Evolutionary conservation across 148 eudicot genomes (phyloP), one percentile per base, ranked within the genome.

Genomic region (Rhododendron ovatum): DNA sequence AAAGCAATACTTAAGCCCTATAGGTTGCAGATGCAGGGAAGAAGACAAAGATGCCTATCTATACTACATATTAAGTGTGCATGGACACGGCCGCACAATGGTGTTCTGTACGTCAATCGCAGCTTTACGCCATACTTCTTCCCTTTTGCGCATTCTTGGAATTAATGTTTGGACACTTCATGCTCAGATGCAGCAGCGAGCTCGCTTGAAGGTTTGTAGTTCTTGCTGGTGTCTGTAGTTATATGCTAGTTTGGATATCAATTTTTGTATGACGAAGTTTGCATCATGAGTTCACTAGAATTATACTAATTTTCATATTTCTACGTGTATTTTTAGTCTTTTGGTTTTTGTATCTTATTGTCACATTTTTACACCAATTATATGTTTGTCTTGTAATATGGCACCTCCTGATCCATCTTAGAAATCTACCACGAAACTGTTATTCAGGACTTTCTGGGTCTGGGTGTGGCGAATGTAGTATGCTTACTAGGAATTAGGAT

Each of bases 41-140:
- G 98, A 94, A 86, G 96, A 97, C 84, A 97, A 97, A 89, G 99
- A 97, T 90, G 95, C 96, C 78, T 94, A 94, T 93, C 90, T 97
- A 86, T 97, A 94, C 87, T 97, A 97, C 86, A 92, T 97, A 37
- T 87, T 97, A 84, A 91, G 93, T 86, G 96, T 94, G 88, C 99
- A 97, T 89, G 98, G 98, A 87, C 95, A 90, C 84, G 98, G 99
- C 47, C 98, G 94, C 81, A 91, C 96, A 37, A 94, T 97, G 86
- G 96, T 97, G 71, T 97, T 97, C 91, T 97, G 98, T 91, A 92
- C 98, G 74, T 97, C 99, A 59, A 90, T 95, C 59, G 94, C 96
- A 87, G 98, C 96, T 84, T 86, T 97, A 80, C 98, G 98, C 82
- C 99, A 92, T 85, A 88, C 92, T 83, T 93, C 98, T 73, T 93